These are phyloP conservation scores for Benincasa hispida DNA, from an alignment of 306 rosid genomes.

Conservation along the genomic window DNA sequence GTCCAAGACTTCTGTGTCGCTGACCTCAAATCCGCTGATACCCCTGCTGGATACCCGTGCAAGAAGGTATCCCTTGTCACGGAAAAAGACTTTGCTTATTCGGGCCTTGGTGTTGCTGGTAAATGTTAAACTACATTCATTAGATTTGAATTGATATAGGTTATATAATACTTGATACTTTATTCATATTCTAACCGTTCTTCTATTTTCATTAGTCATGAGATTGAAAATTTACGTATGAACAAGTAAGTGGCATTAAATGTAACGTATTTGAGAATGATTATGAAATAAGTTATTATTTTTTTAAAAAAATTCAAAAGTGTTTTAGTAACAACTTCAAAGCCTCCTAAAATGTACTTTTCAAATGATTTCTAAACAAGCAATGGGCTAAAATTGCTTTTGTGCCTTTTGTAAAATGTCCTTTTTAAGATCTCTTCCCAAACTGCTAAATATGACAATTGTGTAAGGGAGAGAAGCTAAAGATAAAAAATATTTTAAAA, in stretches of 20 bases:
- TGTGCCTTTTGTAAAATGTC: too few relatives aligned
- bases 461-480: background rate
- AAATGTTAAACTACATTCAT: background rate
- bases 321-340: background rate
- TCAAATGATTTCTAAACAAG: too few relatives aligned
- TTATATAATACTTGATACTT: background rate
- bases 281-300: background rate
- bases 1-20: constrained; percentile 80
- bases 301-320: background rate
- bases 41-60: constrained; percentile 69
- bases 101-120: constrained; percentile 37
- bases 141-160: background rate
- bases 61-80: constrained; percentile 38
- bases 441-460: background rate
- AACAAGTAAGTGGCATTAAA: background rate
- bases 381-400: too few relatives aligned
- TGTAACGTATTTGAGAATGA: too few relatives aligned
- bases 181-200: background rate
- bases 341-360: background rate
- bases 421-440: too few relatives aligned
- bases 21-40: constrained; percentile 32
- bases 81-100: constrained; percentile 38
- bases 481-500: too few relatives aligned
- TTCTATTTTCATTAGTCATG: background rate
- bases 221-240: background rate